These are phyloP conservation scores for Purshia tridentata DNA, from an alignment of 306 rosid species.

Conservation along the genomic window DNA sequence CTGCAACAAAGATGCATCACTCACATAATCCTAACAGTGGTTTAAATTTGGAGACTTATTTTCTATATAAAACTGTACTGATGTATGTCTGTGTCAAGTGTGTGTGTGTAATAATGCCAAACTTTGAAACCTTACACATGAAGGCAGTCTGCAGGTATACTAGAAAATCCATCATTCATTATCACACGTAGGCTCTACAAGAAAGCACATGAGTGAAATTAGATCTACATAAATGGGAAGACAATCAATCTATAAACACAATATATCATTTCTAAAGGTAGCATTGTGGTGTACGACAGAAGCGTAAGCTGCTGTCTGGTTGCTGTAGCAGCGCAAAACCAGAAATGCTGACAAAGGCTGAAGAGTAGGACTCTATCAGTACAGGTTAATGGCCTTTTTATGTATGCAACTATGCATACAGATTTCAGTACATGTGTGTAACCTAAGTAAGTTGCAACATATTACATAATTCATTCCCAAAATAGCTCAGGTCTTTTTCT, in stretches of 20 bases:
- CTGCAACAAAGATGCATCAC: conserved; percentile 49
- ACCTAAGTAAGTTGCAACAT: background rate
- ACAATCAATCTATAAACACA: background rate
- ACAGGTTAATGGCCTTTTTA: background rate
- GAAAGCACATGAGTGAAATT: conserved; percentile 3
- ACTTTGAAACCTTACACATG: conserved; percentile 64
- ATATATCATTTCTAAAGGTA: background rate
- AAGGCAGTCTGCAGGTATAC: conserved; percentile 81
- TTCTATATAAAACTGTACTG: conserved; percentile 1
- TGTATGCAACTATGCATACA: background rate
- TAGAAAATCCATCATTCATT: conserved; percentile 91
- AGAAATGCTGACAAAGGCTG: background rate
- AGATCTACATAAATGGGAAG: background rate
- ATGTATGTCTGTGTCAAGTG: background rate
- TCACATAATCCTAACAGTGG: conserved; percentile 8
- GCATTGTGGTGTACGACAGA: background rate
- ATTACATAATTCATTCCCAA: background rate
- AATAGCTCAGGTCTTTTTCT: conserved; percentile 26
- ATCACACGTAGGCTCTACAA: conserved; percentile 75
- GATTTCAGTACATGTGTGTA: background rate
- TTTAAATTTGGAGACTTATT: background rate
- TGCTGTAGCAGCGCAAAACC: background rate
- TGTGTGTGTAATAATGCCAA: conserved; percentile 1
- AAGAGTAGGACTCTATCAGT: background rate
- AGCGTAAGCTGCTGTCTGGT: background rate